phyloP scores from a whole-genome alignment of 2,329 filamentous ascomycete species.

The Pyrenochaeta sp. region DNA sequence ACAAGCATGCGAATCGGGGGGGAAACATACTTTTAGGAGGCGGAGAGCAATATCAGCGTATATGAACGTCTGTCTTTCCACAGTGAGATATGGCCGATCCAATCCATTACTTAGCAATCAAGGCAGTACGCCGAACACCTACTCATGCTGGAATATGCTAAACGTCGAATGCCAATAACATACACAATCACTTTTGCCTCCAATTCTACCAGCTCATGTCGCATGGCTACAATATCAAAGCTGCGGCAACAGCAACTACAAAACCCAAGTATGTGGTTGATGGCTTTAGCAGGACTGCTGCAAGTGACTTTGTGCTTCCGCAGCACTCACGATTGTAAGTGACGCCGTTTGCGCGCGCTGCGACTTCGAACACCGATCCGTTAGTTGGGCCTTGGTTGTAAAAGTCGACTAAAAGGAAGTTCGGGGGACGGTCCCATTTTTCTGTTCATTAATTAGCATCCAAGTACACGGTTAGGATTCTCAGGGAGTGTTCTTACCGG shows the following conservation, averaged over 20 bases:
- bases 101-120: too few species aligned
- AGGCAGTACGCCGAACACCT: too few species aligned
- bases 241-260: conserved; percentile 23
- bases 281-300: conserved; percentile 13
- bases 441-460: conserved; percentile 25
- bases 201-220: not conserved
- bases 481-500: conserved; percentile 31
- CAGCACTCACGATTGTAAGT: conserved; percentile 70
- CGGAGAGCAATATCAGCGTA: too few species aligned
- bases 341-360: conserved; percentile 71
- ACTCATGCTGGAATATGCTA: too few species aligned
- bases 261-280: conserved; percentile 27
- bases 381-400: conserved; percentile 48
- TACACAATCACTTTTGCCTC: too few species aligned
- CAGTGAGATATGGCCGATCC: too few species aligned
- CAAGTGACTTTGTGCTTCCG: conserved; percentile 48
- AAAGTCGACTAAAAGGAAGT: conserved; percentile 54
- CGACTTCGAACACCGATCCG: conserved; percentile 52
- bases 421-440: conserved; percentile 49
- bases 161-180: too few species aligned
- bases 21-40: too few species aligned
- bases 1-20: too few species aligned
- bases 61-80: too few species aligned
- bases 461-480: not conserved
- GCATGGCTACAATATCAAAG: conserved; percentile 23